Base-by-base conservation (phyloP, 2,329 filamentous ascomycete genomes). In the Ceratocystis albifundus region DNA sequence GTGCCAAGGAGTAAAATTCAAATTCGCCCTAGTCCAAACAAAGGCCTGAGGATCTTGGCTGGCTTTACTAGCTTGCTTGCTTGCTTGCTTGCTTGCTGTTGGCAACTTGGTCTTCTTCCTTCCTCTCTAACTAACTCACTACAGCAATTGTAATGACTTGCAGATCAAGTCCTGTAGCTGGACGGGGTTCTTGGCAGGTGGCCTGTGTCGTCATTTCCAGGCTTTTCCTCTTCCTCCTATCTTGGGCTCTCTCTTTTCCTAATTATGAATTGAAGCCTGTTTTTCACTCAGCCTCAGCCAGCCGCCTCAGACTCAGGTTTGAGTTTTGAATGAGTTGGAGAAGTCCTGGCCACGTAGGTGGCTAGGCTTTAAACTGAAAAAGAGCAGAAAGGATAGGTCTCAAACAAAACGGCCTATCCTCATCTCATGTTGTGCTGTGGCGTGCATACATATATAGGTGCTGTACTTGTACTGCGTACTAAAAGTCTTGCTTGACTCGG, bases 141-240 rank as follows among this genome's bases (percentile, higher is more conserved):
- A 25, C 20, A 22, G 50, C 20, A 55, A 55, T 25, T 55, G 50
- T 55, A 55, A 55, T 55, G 22, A 55, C 50, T 28, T 55, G 50
- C 22, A 55, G 50, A 55, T 55, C 50, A 55, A 3, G 50, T 22
- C 17, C 50, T 28, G 10, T 15, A 55, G 4, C 4, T 28, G 25
- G 50, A 20, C 50, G 12, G 20, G 50, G 32, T 36, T 55, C 50
- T 55, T 55, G 20, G 50, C 50, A 55, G 22, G 20, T 28, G 20
- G n/a, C 50, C 20, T 55, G 20, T 55, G 50, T 55, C 50, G 50
- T 55, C 50, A 55, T 28, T 12, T n/a, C 32, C 32, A 36, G 32
- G 32, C 46, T 50, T 22, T 22, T 50, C 17, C 46, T n/a, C 46
- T 50, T 22, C 22, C 46, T 50, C 30, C 30, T 30, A 1, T 30